A percentile compares a stretch with the other conserved stretches of the same genome.
phyloP scores from a whole-genome alignment of 2,329 filamentous ascomycete genomes.

The Dichotomopilus funicola region DNA sequence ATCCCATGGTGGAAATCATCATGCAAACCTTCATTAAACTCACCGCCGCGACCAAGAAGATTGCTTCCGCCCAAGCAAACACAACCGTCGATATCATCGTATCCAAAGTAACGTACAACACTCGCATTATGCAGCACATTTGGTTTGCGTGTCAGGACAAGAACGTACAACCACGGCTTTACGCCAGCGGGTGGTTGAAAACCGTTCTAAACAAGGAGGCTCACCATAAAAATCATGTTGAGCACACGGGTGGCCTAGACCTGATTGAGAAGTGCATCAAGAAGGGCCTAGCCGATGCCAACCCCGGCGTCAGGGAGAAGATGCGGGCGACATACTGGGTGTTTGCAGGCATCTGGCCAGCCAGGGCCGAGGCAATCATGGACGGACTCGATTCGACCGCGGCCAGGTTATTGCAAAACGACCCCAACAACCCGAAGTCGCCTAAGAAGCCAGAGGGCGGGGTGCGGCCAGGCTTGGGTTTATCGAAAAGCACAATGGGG shows the following conservation, averaged over 20 bases:
- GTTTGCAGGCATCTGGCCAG: conserved; percentile 71
- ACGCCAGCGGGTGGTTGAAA: conserved; percentile 74
- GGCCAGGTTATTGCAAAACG: conserved; percentile 73
- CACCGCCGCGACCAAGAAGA: conserved; percentile 85
- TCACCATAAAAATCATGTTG: conserved; percentile 72
- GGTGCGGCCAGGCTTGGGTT: conserved; percentile 51
- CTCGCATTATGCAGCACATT: conserved; percentile 78
- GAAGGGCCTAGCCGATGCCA: conserved; percentile 81
- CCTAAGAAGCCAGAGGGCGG: conserved; percentile 46
- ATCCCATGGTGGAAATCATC: conserved; percentile 83
- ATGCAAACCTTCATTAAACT: conserved; percentile 87
- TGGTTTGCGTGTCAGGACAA: conserved; percentile 82
- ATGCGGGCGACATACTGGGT: conserved; percentile 83
- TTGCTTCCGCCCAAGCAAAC: conserved; percentile 78
- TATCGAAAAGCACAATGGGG: conserved; percentile 57
- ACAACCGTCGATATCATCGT: conserved; percentile 74
- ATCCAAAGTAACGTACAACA: conserved; percentile 69
- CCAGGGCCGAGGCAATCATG: conserved; percentile 73
- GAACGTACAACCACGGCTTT: conserved; percentile 79
- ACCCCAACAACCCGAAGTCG: conserved; percentile 72
- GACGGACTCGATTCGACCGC: conserved; percentile 69
- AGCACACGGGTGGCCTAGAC: conserved; percentile 78
- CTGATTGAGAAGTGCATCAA: conserved; percentile 81
- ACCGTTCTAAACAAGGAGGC: conserved; percentile 72
- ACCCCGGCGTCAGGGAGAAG: conserved; percentile 81